Conservation (phyloP, 2,329 filamentous ascomycete genomes). For the Fusarium begoniae region DNA sequence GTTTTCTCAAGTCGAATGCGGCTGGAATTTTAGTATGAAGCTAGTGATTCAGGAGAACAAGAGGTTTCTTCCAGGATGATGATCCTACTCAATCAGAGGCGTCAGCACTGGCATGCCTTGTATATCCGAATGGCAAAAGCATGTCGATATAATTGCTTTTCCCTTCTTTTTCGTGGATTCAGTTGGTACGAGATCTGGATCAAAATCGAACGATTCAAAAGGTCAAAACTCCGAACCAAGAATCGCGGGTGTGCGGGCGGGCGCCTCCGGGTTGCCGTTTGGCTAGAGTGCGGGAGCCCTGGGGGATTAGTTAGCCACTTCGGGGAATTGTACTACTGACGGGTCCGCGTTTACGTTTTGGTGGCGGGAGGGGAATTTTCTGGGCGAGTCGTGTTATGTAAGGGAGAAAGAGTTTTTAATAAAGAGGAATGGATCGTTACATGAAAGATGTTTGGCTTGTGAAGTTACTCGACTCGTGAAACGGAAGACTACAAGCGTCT, state of each 20-base stretch:
- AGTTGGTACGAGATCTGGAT: not conserved
- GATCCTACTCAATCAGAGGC: not conserved
- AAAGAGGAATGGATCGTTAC: not conserved
- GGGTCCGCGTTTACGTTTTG: not conserved
- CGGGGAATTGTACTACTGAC: not conserved
- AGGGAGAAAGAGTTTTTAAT: not conserved
- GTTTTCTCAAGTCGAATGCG: not conserved
- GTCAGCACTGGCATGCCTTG: not conserved
- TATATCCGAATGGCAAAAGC: not conserved
- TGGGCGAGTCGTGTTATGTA: not conserved
- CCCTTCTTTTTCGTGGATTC: no score
- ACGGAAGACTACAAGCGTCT: not conserved
- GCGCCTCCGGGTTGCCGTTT: not conserved
- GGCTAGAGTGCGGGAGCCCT: not conserved
- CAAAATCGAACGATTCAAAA: not conserved
- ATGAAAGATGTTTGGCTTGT: not conserved
- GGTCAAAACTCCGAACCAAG: not conserved
- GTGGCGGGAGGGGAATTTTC: not conserved
- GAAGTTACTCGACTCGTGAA: not conserved
- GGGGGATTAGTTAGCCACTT: not conserved
- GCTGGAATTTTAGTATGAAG: not conserved
- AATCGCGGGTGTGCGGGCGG: not conserved
- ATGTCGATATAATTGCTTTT: not conserved
- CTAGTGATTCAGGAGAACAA: not conserved
- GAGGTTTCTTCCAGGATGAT: not conserved